Evolutionary conservation across 2,329 filamentous ascomycete species (phyloP), one percentile per base, ranked within the genome.

Genomic region (Sarocladium brachiariae): DNA sequence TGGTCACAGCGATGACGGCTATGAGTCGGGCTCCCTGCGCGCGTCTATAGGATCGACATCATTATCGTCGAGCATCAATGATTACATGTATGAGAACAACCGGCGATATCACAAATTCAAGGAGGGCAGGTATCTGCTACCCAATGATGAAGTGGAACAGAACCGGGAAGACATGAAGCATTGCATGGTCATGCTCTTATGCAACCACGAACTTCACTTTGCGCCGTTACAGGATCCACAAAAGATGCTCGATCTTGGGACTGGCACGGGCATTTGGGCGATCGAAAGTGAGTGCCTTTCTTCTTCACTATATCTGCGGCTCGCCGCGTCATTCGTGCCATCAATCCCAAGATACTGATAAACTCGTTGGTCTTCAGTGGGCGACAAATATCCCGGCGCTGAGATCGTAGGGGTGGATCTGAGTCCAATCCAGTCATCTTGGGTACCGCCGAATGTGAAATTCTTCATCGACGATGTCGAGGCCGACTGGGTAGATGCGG

Each of bases 131-230:
- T 68, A 68, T 33, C 60, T 65, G 31, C 66, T 69, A 50, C 67
- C 67, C 11, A 72, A 74, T 51, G 71, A 74, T 49, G 65, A 71
- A n/a, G 55, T 61, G 2, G 71, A 74, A 54, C 70, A 72, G 54
- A 67, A 69, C 52, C 59, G 71, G 18, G 70, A 73, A 41, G 63
- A 69, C 38, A 56, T 69, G 55, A 67, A 67, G 54, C 39, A 45
- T 45, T 30, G 23, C n/a, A 45, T 45, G 39, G 39, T 45, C 4
- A 55, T 71, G 21, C 56, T 60, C 34, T 50, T 70, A 4, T 60
- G 64, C 11, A 62, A 65, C 2, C 68, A 66, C 1, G 59, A 61
- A 47, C 62, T 76, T 13, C 68, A 70, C 50, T 65, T 68, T 49
- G 66, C 72, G 30, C 73, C 72, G 2, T 56, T 77, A 4, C 59